These are phyloP conservation scores for Solanum pimpinellifolium DNA, from an alignment of 257 asterid species.

Conservation along the genomic window DNA sequence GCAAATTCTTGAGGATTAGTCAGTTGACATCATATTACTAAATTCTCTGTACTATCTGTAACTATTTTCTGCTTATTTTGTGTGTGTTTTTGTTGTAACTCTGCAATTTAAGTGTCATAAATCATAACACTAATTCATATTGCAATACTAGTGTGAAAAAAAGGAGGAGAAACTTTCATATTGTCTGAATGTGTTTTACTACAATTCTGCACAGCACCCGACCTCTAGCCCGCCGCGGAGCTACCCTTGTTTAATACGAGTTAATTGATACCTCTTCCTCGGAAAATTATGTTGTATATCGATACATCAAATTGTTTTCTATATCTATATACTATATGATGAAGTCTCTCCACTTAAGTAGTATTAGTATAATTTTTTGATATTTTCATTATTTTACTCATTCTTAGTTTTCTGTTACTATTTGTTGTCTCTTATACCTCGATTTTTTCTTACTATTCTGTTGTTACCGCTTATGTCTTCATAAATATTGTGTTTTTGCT, in stretches of 20 bases:
- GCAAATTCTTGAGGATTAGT: slow-evolving; percentile 55
- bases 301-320: not conserved
- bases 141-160: not conserved
- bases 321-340: not conserved
- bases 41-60: not conserved
- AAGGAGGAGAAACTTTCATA: not conserved
- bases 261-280: not conserved
- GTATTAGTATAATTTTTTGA: no score
- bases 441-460: no score
- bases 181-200: not conserved
- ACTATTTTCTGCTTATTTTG: not conserved
- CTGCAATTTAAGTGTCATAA: not conserved
- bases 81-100: not conserved
- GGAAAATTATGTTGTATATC: not conserved
- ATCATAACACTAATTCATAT: not conserved
- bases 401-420: no score
- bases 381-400: no score
- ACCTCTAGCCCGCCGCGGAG: not conserved
- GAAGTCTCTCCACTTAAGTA: no score
- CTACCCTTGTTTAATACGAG: not conserved
- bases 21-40: not conserved
- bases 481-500: no score
- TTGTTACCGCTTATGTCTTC: no score
- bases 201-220: not conserved
- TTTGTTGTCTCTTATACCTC: no score